Conservation (phyloP, 768 basidiomycete genomes). For the Boletus patriciae region DNA sequence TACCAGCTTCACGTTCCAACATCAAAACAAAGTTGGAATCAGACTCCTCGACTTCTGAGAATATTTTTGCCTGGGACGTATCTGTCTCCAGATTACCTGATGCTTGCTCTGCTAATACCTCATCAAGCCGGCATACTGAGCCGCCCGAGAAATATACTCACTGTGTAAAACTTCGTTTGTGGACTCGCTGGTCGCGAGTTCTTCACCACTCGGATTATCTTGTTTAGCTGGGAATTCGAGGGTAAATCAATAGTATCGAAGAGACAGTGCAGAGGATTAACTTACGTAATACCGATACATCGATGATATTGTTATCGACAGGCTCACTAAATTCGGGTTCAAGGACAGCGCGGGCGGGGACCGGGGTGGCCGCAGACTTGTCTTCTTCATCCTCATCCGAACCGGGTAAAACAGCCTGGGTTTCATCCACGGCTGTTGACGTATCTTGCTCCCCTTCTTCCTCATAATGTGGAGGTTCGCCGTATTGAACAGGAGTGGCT, state of each 20-base stretch:
- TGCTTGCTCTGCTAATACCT: constrained; percentile 1
- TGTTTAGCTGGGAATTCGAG: constrained; percentile 7
- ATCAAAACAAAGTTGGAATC: constrained; percentile 28
- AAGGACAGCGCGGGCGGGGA: constrained; percentile 3
- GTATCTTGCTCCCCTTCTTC: constrained; percentile 27
- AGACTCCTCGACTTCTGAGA: constrained; percentile 27
- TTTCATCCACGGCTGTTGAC: constrained; percentile 21
- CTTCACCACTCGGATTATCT: background rate
- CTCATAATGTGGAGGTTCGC: constrained; percentile 21
- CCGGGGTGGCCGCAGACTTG: constrained; percentile 16
- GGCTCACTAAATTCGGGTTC: constrained; percentile 7
- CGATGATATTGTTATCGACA: background rate
- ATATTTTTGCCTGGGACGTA: constrained; percentile 1
- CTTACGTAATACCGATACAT: constrained; percentile 10
- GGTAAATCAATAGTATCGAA: background rate
- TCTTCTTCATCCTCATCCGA: constrained; percentile 17
- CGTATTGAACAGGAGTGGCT: constrained; percentile 12
- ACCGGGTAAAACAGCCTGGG: constrained; percentile 6
- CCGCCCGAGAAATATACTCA: constrained; percentile 3
- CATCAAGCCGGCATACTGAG: constrained; percentile 1
- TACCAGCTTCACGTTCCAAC: constrained; percentile 35
- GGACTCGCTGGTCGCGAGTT: constrained; percentile 2
- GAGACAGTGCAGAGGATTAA: background rate
- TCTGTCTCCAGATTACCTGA: constrained; percentile 16
- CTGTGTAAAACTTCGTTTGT: constrained; percentile 4